Base-by-base conservation (phyloP, 345 rosid species). In the Kernera saxatilis region DNA sequence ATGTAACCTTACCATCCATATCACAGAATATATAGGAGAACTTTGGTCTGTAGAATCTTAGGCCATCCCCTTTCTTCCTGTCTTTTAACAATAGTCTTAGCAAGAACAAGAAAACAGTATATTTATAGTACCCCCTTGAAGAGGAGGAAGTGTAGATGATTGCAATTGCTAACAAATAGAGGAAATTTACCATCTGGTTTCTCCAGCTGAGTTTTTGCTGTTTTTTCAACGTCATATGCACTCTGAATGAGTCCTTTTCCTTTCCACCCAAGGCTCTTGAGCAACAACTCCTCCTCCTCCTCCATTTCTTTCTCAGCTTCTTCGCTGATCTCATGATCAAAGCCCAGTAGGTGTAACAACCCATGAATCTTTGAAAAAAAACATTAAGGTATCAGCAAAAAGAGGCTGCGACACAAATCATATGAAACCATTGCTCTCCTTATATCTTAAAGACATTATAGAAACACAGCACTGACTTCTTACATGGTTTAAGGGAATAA, bases 251-350 rank as follows among this genome's bases (percentile, higher is more conserved):
- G 79, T 67, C 99, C 96, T 79, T 94, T 94, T 35, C 97, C 99
- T 70, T 82, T 88, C 99, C 99, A 91, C 26, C 93, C 95, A 61
- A 94, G 96, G 74, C 83, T 84, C 70, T 85, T 83, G 51, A 91
- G 72, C 75, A 94, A 84, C 63, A 77, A 55, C 78, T 83, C 90
- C 75, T 94, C 99, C 71, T 84, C 91, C 77, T 86, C 81, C 80
- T 91, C 97, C 99, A 91, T 94, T 82, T 94, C 97, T 78, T 80
- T 80, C 82, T 94, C 97, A 55, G 97, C 99, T 73, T 87, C 95
- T 48, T 89, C 93, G 14, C 96, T 84, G 49, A 94, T 71, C 80
- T 94, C 99, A 74, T 91, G 99, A 86, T 91, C 99, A 77, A 94
- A 94, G 14, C 97, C 99, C 79, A 94, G 63, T 61, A 94, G 87